Evolutionary conservation across 139 green algal genomes (phyloP).

Genomic region (Picochlorum sp.): DNA sequence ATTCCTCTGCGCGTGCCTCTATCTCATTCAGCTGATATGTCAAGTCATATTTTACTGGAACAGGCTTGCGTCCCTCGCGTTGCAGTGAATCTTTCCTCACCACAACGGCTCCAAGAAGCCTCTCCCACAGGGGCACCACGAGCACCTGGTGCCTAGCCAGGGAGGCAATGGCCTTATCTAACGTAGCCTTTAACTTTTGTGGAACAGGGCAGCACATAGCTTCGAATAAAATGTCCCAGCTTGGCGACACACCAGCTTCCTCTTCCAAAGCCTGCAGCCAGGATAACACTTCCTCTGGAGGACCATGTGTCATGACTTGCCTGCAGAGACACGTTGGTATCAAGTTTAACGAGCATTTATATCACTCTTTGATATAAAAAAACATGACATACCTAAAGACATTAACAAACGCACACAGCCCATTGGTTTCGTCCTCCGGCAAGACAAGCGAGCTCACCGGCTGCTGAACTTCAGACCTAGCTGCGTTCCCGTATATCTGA

Average conservation of each 20-base stretch:
- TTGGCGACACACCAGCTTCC: slow-evolving; percentile 30
- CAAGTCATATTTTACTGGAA: slow-evolving; percentile 33
- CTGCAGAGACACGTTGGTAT: slow-evolving; percentile 8
- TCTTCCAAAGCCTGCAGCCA: slow-evolving; percentile 36
- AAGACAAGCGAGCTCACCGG: slow-evolving; percentile 15
- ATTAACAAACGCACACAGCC: slow-evolving; percentile 27
- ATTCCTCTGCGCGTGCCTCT: slow-evolving; percentile 53
- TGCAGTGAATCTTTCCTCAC: slow-evolving; percentile 15
- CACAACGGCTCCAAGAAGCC: slow-evolving; percentile 47
- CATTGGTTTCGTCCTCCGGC: slow-evolving; percentile 26
- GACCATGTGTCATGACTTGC: slow-evolving; percentile 26
- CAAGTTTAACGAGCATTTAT: background rate
- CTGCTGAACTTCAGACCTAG: background rate
- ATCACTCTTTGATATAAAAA: background rate
- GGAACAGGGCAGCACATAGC: slow-evolving; percentile 72
- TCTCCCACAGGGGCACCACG: slow-evolving; percentile 43
- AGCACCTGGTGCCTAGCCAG: slow-evolving; percentile 35
- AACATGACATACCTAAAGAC: slow-evolving; percentile 21
- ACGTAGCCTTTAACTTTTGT: slow-evolving; percentile 38
- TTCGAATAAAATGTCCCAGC: slow-evolving; percentile 69
- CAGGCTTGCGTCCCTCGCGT: background rate
- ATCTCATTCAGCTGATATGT: slow-evolving; percentile 67
- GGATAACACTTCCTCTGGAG: slow-evolving; percentile 15
- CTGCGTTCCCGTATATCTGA: slow-evolving; percentile 10
- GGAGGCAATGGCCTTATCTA: slow-evolving; percentile 44